phyloP scores from a whole-genome alignment of 2,329 filamentous ascomycete species.

The Apiospora pterosperma region DNA sequence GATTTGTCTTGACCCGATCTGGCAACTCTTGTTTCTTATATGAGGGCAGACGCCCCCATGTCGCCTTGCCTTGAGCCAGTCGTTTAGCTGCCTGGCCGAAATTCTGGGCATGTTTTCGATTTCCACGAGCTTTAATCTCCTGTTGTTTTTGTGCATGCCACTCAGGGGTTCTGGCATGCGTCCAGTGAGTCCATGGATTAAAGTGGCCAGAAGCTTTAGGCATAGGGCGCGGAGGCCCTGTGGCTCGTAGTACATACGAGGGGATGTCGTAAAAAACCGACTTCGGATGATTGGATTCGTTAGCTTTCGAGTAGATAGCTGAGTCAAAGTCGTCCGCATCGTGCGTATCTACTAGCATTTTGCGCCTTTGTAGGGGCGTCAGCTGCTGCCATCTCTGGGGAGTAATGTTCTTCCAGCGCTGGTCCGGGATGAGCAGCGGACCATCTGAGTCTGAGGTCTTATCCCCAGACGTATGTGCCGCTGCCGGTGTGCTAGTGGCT shows the following conservation, averaged over 20 bases:
- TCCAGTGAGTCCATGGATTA: slow-evolving; percentile 49
- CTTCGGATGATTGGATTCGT: slow-evolving; percentile 23
- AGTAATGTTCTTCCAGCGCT: background rate
- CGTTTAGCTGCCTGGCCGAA: slow-evolving; percentile 40
- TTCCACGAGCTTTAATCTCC: slow-evolving; percentile 47
- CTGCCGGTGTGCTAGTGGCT: background rate
- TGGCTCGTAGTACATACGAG: background rate
- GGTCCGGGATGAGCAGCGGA: background rate
- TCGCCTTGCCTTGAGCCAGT: slow-evolving; percentile 29
- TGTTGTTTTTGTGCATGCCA: slow-evolving; percentile 46
- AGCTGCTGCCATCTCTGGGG: slow-evolving; percentile 7
- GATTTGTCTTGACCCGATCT: slow-evolving; percentile 39
- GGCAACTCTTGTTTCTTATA: slow-evolving; percentile 34
- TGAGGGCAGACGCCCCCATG: slow-evolving; percentile 17
- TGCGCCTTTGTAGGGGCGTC: slow-evolving; percentile 11
- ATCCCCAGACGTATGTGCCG: background rate
- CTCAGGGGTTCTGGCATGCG: slow-evolving; percentile 35
- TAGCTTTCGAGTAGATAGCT: slow-evolving; percentile 35
- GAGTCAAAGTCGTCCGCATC: slow-evolving; percentile 30
- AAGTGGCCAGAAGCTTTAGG: slow-evolving; percentile 25
- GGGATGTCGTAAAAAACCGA: slow-evolving; percentile 7
- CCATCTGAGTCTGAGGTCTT: background rate
- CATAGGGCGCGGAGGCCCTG: background rate
- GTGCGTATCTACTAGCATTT: slow-evolving; percentile 20
- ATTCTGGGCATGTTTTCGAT: slow-evolving; percentile 41